Conservation (phyloP, 345 rosid genomes). For the Acer yangbiense region DNA sequence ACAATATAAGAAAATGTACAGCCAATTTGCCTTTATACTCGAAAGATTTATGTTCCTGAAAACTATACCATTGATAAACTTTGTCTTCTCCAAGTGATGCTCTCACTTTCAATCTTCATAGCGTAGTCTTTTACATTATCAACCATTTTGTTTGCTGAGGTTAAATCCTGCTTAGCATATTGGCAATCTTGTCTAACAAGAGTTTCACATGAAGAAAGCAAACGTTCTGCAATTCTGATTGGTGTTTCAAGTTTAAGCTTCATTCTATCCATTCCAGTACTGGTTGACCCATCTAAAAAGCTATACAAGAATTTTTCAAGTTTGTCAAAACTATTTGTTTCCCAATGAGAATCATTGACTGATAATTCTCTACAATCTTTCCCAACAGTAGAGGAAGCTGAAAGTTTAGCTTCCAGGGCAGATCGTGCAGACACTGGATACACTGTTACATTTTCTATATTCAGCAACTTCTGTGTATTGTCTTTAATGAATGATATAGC, state of each 20-base stretch:
- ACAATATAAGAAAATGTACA: slow-evolving; percentile 11
- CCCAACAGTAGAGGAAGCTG: slow-evolving; percentile 45
- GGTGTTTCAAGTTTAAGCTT: slow-evolving; percentile 96
- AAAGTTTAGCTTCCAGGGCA: slow-evolving; percentile 84
- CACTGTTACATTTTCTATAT: slow-evolving; percentile 61
- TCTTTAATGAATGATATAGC: slow-evolving; percentile 77
- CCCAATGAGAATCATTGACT: slow-evolving; percentile 52
- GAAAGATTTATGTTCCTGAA: slow-evolving; percentile 14
- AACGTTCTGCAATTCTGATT: slow-evolving; percentile 72
- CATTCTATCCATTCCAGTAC: slow-evolving; percentile 78
- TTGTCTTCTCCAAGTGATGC: slow-evolving; percentile 76
- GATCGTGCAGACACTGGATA: slow-evolving; percentile 86
- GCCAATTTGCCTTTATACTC: slow-evolving; percentile 21
- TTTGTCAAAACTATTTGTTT: slow-evolving; percentile 54
- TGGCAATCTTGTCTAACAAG: slow-evolving; percentile 54
- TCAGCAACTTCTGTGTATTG: slow-evolving; percentile 76
- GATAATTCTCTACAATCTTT: slow-evolving; percentile 40
- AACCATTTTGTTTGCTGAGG: slow-evolving; percentile 52
- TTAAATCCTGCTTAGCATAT: slow-evolving; percentile 67
- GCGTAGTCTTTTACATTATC: slow-evolving; percentile 55
- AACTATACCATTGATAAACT: slow-evolving; percentile 63
- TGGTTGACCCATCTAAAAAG: slow-evolving; percentile 83
- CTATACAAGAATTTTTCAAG: slow-evolving; percentile 73
- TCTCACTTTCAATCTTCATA: slow-evolving; percentile 71
- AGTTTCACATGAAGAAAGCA: slow-evolving; percentile 71